Evolutionary conservation across 2,329 filamentous ascomycete genomes (phyloP).

Genomic region (Aquanectria penicillioides): DNA sequence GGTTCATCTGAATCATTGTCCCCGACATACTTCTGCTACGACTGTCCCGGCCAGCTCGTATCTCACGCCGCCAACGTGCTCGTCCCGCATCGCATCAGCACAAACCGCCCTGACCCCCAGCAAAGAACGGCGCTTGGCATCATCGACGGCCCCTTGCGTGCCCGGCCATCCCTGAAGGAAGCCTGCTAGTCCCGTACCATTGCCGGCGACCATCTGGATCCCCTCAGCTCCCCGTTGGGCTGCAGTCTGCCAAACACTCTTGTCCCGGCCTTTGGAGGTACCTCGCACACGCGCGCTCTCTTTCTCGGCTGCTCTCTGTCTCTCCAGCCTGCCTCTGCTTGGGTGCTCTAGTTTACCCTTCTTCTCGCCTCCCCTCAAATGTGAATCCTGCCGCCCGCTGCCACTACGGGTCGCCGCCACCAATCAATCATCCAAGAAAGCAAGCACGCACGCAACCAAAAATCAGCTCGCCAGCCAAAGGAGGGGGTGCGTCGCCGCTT

Average conservation of each 20-base stretch:
- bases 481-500: slow-evolving; percentile 41
- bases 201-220: slow-evolving; percentile 22
- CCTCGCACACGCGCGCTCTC: neutral
- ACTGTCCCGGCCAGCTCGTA: slow-evolving; percentile 20
- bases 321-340: no score
- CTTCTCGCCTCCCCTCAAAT: slow-evolving; percentile 17
- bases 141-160: slow-evolving; percentile 12
- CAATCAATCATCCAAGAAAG: slow-evolving; percentile 30
- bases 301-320: neutral
- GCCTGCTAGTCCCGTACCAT: slow-evolving; percentile 17
- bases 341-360: neutral
- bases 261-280: neutral
- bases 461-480: slow-evolving; percentile 34
- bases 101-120: slow-evolving; percentile 11
- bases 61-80: slow-evolving; percentile 14
- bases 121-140: slow-evolving; percentile 22
- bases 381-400: slow-evolving; percentile 16
- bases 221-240: slow-evolving; percentile 18
- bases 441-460: slow-evolving; percentile 31
- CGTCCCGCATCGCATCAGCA: slow-evolving; percentile 20
- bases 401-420: slow-evolving; percentile 16
- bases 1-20: slow-evolving; percentile 15
- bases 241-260: neutral
- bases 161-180: slow-evolving; percentile 16
- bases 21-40: slow-evolving; percentile 11